Conservation (phyloP, 805 yeast genomes). For the Wickerhamiella australiensis region DNA sequence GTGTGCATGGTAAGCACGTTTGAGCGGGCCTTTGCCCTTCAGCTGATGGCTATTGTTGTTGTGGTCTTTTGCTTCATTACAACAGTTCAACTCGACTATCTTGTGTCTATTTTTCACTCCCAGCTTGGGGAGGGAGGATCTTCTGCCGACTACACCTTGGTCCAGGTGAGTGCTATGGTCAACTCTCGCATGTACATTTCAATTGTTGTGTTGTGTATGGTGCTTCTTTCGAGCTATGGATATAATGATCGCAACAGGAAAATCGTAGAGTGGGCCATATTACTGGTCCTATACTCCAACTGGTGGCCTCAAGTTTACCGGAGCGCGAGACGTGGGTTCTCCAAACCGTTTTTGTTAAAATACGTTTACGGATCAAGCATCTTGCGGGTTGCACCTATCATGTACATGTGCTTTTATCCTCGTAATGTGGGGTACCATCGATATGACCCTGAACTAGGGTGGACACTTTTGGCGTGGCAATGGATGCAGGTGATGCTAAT, state of each 20-base stretch:
- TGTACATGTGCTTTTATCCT: constrained; percentile 40
- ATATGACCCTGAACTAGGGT: constrained; percentile 41
- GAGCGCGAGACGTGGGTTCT: constrained; percentile 56
- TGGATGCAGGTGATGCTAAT: constrained; percentile 46
- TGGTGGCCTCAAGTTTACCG: constrained; percentile 87
- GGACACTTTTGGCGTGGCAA: constrained; percentile 43
- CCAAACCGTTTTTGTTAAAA: constrained; percentile 52
- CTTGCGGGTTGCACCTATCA: constrained; percentile 51
- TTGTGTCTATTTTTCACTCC: constrained; percentile 51
- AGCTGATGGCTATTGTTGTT: constrained; percentile 58
- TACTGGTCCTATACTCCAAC: constrained; percentile 48
- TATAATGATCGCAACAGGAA: constrained; percentile 53
- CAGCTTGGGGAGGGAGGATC: constrained; percentile 36
- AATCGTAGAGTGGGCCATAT: constrained; percentile 44
- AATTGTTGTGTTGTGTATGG: constrained; percentile 42
- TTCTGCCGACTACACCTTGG: constrained; percentile 28
- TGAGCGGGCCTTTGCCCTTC: constrained; percentile 45
- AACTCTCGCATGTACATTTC: constrained; percentile 46
- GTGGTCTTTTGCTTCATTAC: constrained; percentile 57
- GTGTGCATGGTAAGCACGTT: constrained; percentile 48
- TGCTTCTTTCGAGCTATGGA: constrained; percentile 40
- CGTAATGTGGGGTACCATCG: constrained; percentile 63
- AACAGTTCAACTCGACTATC: constrained; percentile 62
- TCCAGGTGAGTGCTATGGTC: constrained; percentile 33
- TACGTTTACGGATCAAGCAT: constrained; percentile 60